phyloP scores from a whole-genome alignment of 345 rosid species.

The Alliaria petiolata region DNA sequence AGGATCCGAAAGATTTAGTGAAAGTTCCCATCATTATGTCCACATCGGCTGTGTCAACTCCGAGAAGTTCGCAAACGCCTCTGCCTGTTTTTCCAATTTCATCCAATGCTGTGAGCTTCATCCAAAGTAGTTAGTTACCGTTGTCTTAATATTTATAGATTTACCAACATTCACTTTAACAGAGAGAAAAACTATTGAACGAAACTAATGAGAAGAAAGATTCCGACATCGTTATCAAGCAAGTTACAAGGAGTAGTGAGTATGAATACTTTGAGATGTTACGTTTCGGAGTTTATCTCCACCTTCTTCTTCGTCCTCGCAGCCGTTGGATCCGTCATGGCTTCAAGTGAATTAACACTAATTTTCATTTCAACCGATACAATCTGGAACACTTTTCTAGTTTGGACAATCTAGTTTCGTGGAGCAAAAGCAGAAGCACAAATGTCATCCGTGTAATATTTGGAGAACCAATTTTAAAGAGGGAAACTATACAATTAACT shows the following conservation, averaged over 20 bases:
- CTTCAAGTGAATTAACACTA: slow-evolving; percentile 45
- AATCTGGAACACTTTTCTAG: no score
- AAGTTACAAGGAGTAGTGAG: slow-evolving; percentile 28
- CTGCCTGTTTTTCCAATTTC: slow-evolving; percentile 92
- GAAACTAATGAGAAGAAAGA: slow-evolving; percentile 41
- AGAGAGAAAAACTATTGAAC: background rate
- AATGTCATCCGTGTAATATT: background rate
- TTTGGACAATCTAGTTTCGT: background rate
- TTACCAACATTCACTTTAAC: background rate
- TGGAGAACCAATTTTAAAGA: background rate
- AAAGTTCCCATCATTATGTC: slow-evolving; percentile 99
- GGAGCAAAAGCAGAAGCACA: background rate
- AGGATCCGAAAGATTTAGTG: slow-evolving; percentile 96
- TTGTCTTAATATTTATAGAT: slow-evolving; percentile 24
- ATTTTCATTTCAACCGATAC: no score
- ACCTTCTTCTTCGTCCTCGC: slow-evolving; percentile 81
- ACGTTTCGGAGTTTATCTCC: slow-evolving; percentile 86
- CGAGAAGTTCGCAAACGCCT: slow-evolving; percentile 95
- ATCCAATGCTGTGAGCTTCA: slow-evolving; percentile 98
- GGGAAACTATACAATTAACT: slow-evolving; percentile 25
- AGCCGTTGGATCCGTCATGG: slow-evolving; percentile 82
- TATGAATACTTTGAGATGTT: slow-evolving; percentile 55
- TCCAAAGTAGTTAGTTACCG: slow-evolving; percentile 41
- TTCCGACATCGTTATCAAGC: slow-evolving; percentile 35
- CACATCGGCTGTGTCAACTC: slow-evolving; percentile 85